A percentile compares a stretch with the other conserved stretches of the same genome.
Conservation (phyloP, 2,329 filamentous ascomycete genomes). For the Lachnellula arida region DNA sequence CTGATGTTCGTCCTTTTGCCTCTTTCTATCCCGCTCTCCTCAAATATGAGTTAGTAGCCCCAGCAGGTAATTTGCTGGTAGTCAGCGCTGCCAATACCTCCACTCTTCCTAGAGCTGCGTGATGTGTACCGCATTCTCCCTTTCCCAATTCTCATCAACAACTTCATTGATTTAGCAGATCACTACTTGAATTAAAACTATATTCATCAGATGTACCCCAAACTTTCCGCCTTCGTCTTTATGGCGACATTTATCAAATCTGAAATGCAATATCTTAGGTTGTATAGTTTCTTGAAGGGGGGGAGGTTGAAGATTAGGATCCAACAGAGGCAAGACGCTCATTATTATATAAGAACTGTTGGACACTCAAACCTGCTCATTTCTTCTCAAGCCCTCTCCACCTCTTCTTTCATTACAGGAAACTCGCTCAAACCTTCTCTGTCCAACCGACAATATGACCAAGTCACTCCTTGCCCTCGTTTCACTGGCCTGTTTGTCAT, state of each 20-base stretch:
- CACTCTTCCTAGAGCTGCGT: too few species aligned
- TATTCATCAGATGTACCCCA: background rate
- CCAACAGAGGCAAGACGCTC: background rate
- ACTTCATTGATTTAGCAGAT: background rate
- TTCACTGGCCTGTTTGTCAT: conserved; percentile 1
- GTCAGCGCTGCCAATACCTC: too few species aligned
- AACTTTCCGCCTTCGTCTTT: background rate
- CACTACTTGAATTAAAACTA: background rate
- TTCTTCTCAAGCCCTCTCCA: background rate
- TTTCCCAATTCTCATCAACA: background rate
- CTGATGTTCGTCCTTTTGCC: too few species aligned
- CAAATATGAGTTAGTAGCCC: too few species aligned
- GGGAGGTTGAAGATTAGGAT: background rate
- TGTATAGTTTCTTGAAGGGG: background rate
- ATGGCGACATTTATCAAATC: conserved; percentile 1
- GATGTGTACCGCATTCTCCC: background rate
- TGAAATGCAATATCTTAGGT: background rate
- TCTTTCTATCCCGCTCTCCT: too few species aligned
- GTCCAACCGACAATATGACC: background rate
- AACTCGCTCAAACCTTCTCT: background rate
- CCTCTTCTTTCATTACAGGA: background rate
- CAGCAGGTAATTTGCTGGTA: too few species aligned
- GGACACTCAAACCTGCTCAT: conserved; percentile 1
- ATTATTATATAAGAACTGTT: background rate
- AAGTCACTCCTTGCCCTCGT: conserved; percentile 2